These are phyloP conservation scores for Sordariomycetes sp. DNA, from an alignment of 2,329 filamentous ascomycete species.

Conservation along the genomic window DNA sequence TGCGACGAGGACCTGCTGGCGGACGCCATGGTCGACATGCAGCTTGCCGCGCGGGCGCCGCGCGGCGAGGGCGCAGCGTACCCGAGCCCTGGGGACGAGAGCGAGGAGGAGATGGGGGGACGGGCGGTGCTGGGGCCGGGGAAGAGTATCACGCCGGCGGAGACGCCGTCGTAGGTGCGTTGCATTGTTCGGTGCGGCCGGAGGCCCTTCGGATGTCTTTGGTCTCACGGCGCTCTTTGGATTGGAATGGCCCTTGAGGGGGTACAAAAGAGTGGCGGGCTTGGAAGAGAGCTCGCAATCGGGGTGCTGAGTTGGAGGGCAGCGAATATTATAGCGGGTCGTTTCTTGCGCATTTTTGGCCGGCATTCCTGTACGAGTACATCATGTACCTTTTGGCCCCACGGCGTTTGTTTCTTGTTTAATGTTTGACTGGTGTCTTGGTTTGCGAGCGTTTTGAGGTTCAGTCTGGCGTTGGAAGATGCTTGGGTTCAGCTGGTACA, in stretches of 20 bases:
- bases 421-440: not conserved
- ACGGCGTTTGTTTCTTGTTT: not conserved
- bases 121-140: constrained; percentile 23
- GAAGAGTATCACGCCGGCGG: constrained; percentile 25
- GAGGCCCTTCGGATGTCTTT: not conserved
- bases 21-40: constrained; percentile 50
- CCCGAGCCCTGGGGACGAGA: not conserved
- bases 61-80: not conserved
- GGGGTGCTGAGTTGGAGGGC: not conserved
- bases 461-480: not conserved
- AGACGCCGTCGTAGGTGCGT: constrained; percentile 13
- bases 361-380: not conserved
- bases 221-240: not conserved
- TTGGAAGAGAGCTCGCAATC: not conserved
- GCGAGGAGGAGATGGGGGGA: constrained; percentile 11
- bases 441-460: not conserved
- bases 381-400: not conserved
- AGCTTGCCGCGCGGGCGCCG: constrained; percentile 33
- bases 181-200: not conserved
- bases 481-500: no score
- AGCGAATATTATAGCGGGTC: not conserved
- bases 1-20: constrained; percentile 41
- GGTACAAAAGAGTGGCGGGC: not conserved
- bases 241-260: not conserved
- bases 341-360: not conserved